Evolutionary conservation across 176 grass and related monocot genomes (phyloP).

Genomic region (Elaeis guineensis): DNA sequence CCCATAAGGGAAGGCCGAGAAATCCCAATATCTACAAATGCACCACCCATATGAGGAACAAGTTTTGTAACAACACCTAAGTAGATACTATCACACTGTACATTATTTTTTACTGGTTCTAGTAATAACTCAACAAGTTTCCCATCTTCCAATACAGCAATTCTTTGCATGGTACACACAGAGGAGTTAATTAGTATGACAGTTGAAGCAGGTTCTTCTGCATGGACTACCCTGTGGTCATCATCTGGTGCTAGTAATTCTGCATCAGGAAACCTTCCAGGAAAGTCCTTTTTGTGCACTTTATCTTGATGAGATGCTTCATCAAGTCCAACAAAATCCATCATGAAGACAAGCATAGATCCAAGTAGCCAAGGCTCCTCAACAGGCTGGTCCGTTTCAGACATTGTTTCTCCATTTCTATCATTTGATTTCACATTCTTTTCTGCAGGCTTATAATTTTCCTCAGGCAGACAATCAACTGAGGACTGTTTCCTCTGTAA

Average conservation of each 20-base stretch:
- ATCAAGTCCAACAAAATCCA: conserved; percentile 5
- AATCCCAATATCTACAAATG: conserved; percentile 96
- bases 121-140: conserved; percentile 82
- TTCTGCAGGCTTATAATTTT: conserved; percentile 19
- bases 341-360: conserved; percentile 23
- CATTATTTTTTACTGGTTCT: conserved; percentile 85
- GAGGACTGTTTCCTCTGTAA: conserved; percentile 32
- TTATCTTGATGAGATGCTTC: conserved; percentile 16
- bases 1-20: conserved; percentile 67
- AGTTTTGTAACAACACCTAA: conserved; percentile 80
- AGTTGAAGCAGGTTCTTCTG: conserved; percentile 42
- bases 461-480: conserved; percentile 22
- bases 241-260: conserved; percentile 22
- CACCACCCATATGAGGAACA: conserved; percentile 78
- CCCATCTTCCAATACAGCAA: conserved; percentile 85
- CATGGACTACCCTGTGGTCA: conserved; percentile 15
- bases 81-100: conserved; percentile 92
- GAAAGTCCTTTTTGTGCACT: conserved; percentile 28
- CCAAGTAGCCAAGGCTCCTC: conserved; percentile 84
- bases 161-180: conserved; percentile 78
- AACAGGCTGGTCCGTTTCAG: conserved; percentile 48
- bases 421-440: conserved; percentile 20
- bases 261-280: not conserved
- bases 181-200: conserved; percentile 92
- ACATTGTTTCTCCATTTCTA: conserved; percentile 9